These are phyloP conservation scores for Ceratobasidium sp. DNA, from an alignment of 1,284 basidiomycete genomes.

Conservation along the genomic window DNA sequence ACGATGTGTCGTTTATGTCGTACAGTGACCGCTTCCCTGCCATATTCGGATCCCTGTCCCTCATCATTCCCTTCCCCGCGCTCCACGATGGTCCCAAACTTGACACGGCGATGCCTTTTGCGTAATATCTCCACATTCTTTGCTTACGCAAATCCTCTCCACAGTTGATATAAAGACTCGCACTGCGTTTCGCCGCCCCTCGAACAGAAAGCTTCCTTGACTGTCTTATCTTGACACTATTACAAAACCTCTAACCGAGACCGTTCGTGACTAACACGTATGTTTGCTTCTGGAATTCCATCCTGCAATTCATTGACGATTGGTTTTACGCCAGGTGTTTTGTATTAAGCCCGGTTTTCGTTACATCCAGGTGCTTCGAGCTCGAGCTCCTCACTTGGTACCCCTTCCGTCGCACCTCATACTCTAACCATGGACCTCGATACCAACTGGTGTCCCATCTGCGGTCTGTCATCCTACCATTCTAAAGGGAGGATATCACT, in stretches of 20 bases:
- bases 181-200: background rate
- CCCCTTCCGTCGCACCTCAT: background rate
- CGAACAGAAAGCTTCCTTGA: too few species aligned
- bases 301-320: too few species aligned
- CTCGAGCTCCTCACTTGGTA: background rate
- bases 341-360: too few species aligned
- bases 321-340: too few species aligned
- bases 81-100: background rate
- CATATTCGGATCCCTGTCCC: slow-evolving; percentile 17
- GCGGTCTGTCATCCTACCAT: slow-evolving; percentile 9
- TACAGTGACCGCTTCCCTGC: slow-evolving; percentile 1
- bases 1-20: slow-evolving; percentile 34
- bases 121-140: slow-evolving; percentile 5
- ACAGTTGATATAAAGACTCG: slow-evolving; percentile 21
- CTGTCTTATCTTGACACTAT: too few species aligned
- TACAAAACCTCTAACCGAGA: too few species aligned
- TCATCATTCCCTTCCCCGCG: background rate
- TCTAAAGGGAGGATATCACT: background rate
- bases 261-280: too few species aligned
- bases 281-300: too few species aligned
- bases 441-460: slow-evolving; percentile 36
- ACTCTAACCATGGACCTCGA: slow-evolving; percentile 23
- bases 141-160: slow-evolving; percentile 1
- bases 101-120: background rate
- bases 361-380: background rate